Percentiles rank a stretch among this genome's conserved stretches.
Evolutionary conservation across 257 asterid species (phyloP).

Genomic region (Solanum piurae): DNA sequence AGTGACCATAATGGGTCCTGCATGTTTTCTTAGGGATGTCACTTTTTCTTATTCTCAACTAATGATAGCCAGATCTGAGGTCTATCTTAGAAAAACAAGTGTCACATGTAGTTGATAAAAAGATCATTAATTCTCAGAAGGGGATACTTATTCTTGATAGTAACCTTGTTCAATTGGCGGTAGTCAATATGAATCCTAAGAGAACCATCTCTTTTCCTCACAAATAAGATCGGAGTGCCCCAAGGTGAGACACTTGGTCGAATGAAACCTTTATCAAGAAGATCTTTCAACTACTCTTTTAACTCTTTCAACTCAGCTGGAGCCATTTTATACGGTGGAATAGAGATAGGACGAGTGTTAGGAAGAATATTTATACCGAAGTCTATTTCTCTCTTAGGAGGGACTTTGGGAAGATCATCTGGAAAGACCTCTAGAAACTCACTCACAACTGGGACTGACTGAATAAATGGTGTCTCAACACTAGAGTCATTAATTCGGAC

Average conservation of each 20-base stretch:
- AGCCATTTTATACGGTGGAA: background rate
- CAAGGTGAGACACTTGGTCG: no score
- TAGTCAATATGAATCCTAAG: background rate
- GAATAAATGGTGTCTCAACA: background rate
- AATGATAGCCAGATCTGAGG: no score
- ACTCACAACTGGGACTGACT: background rate
- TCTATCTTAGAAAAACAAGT: no score
- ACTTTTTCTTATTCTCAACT: no score
- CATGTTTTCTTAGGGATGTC: background rate
- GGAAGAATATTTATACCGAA: background rate
- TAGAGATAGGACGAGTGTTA: background rate
- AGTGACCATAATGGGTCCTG: background rate
- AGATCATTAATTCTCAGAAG: no score
- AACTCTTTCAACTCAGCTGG: no score
- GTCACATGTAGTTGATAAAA: no score
- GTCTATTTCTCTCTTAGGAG: background rate
- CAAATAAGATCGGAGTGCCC: no score
- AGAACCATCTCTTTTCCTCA: background rate
- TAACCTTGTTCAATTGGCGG: background rate
- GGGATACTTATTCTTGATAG: background rate
- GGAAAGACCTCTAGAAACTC: background rate
- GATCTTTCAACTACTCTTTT: background rate
- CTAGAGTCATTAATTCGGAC: background rate
- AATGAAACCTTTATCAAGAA: no score
- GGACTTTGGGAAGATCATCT: background rate